Evolutionary conservation across 257 asterid species (phyloP), one percentile per base, ranked within the genome.

Genomic region (Salvia hispanica): DNA sequence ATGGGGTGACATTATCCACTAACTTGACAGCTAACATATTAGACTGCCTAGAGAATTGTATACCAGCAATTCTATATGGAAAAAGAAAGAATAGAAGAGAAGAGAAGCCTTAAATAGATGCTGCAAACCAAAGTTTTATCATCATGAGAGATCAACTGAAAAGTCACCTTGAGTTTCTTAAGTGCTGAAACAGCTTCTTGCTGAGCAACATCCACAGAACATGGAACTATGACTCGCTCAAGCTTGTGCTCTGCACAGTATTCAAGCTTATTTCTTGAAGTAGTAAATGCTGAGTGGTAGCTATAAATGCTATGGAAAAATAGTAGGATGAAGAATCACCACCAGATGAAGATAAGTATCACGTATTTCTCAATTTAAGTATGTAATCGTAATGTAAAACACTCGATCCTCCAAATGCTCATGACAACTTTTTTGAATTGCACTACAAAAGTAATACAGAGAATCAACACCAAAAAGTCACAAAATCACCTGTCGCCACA

Each of bases 101-200:
- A 37, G 10, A 21, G 2, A 36, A 37, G 10, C 25, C 43, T 12
- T 33, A 45, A 3, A 43, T 5, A 46, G 28, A 44, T 45, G 60
- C 34, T 18, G n/a, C 7, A 68, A 33, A 48, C 28, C 10, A 64
- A 21, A 12, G 18, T 37, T 21, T 60, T 40, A 36, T 56, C 56
- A 70, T 66, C 14, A 72, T 7, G 48, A 18, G 25, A 15, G 39
- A 78, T 66, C 48, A 56, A 66, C 54, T 47, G 57, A 71, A 72
- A 74, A 39, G 76, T 56, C 81, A 92, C 98, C 95, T 92, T 82
- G 82, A 92, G 88, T 78, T 88, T 85, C 85, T 86, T 88, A 67
- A 92, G 76, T 60, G 82, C 58, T 25, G 57, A 64, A 47, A 90
- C 60, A 80, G 98, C 96, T 84, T 89, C 96, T 73, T 83, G 82